Conservation (phyloP, 306 rosid genomes). For the Aeschynomene evenia region DNA sequence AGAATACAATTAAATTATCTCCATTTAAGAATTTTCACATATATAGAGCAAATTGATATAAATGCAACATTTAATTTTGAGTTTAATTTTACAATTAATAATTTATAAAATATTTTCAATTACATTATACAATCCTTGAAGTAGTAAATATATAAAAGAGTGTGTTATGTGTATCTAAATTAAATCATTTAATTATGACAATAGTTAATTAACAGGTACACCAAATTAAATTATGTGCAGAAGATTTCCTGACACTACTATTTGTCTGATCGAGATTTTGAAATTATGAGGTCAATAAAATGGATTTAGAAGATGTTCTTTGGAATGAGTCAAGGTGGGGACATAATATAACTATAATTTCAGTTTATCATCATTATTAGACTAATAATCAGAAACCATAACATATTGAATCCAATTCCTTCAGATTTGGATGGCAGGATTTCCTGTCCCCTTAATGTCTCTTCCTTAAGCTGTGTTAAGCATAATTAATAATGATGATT, state of each 20-base stretch:
- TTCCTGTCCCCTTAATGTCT: conserved; percentile 21
- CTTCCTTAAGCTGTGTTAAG: not conserved
- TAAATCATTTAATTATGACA: not conserved
- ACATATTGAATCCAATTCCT: not conserved
- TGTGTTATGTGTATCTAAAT: no score
- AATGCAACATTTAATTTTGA: no score
- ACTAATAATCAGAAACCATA: not conserved
- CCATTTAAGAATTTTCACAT: no score
- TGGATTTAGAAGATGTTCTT: not conserved
- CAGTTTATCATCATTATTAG: not conserved
- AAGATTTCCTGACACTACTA: not conserved
- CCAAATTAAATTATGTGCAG: not conserved
- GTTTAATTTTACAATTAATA: no score
- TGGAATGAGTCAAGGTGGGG: not conserved
- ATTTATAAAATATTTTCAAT: no score
- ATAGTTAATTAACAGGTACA: not conserved
- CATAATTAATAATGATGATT: not conserved
- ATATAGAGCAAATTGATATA: no score
- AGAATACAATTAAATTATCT: no score
- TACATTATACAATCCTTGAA: no score
- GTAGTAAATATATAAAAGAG: no score
- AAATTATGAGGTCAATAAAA: not conserved
- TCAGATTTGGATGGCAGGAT: not conserved
- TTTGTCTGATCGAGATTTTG: not conserved
- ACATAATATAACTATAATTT: not conserved